These are phyloP conservation scores for Cryptococcus sp. DNA, from an alignment of 1,284 basidiomycete genomes.

Conservation along the genomic window DNA sequence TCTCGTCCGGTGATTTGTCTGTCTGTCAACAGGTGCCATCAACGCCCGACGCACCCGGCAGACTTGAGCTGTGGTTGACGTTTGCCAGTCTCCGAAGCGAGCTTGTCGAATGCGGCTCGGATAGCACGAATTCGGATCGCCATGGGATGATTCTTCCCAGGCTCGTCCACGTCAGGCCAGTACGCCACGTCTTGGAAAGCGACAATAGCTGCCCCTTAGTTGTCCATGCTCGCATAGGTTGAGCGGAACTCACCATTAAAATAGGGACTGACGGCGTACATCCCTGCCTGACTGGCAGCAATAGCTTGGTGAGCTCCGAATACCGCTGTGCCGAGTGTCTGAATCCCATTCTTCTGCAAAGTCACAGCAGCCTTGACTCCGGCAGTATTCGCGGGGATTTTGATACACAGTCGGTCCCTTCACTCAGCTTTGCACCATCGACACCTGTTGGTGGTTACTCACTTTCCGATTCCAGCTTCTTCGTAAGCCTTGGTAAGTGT, in stretches of 20 bases:
- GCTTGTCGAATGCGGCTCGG: conserved; percentile 12
- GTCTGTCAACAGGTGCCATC: too few relatives aligned
- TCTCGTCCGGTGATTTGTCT: conserved; percentile 8
- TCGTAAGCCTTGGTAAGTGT: conserved; percentile 18
- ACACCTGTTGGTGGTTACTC: neutral
- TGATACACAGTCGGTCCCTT: conserved; percentile 23
- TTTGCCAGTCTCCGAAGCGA: conserved; percentile 10
- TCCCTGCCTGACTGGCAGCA: conserved; percentile 35
- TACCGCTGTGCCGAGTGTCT: conserved; percentile 33
- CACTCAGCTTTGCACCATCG: conserved; percentile 9
- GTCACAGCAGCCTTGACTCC: conserved; percentile 29
- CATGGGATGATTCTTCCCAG: conserved; percentile 16
- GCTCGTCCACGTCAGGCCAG: conserved; percentile 25
- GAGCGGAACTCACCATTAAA: conserved; percentile 18
- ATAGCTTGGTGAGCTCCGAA: conserved; percentile 35
- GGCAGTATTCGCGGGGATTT: conserved; percentile 34
- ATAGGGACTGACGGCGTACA: conserved; percentile 37
- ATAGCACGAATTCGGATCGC: conserved; percentile 16
- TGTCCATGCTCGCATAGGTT: too few relatives aligned
- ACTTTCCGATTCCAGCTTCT: conserved; percentile 20
- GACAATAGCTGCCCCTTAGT: conserved; percentile 6
- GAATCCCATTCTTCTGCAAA: conserved; percentile 28
- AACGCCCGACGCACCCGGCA: conserved; percentile 10
- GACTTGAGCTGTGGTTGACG: conserved; percentile 21
- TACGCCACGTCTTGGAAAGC: conserved; percentile 7